Conservation (phyloP, 129 eudicot genomes). For the Cynara cardunculus region DNA sequence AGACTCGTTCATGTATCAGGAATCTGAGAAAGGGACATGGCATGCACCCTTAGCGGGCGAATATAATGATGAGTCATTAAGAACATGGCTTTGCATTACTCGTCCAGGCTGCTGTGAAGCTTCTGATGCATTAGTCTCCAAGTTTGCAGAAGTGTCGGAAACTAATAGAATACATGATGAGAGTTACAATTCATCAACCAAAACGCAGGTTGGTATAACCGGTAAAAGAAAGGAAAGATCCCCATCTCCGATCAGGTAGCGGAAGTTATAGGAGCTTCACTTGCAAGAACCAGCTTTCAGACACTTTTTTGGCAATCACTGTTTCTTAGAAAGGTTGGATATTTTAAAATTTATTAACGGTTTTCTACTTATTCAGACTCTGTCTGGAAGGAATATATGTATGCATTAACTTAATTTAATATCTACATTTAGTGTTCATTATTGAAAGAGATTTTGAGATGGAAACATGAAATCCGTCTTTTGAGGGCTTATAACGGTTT, state of each 20-base stretch:
- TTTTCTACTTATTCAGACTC: background rate
- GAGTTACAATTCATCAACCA: background rate
- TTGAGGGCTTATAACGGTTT: no score
- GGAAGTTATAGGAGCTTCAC: background rate
- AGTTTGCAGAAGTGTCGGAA: conserved; percentile 14
- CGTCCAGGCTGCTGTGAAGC: conserved; percentile 33
- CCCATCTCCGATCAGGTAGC: conserved; percentile 29
- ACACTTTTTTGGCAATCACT: background rate
- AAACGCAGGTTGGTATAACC: conserved; percentile 21
- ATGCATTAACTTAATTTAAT: background rate
- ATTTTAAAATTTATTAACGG: background rate
- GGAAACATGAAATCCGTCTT: no score
- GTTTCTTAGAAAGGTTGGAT: background rate
- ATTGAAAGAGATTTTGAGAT: no score
- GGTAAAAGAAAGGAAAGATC: conserved; percentile 74
- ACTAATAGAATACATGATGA: background rate
- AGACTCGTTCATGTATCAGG: conserved; percentile 27
- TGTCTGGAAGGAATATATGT: background rate
- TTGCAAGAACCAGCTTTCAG: background rate
- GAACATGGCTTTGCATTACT: conserved; percentile 83
- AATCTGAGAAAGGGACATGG: conserved; percentile 80
- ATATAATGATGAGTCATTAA: conserved; percentile 40
- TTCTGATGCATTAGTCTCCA: no score
- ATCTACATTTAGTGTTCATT: background rate
- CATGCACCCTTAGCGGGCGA: conserved; percentile 71